Evolutionary conservation across 1,139 yeast genomes (phyloP), one percentile per base, ranked within the genome.

Genomic region (Saccharomycopsis hybrid): DNA sequence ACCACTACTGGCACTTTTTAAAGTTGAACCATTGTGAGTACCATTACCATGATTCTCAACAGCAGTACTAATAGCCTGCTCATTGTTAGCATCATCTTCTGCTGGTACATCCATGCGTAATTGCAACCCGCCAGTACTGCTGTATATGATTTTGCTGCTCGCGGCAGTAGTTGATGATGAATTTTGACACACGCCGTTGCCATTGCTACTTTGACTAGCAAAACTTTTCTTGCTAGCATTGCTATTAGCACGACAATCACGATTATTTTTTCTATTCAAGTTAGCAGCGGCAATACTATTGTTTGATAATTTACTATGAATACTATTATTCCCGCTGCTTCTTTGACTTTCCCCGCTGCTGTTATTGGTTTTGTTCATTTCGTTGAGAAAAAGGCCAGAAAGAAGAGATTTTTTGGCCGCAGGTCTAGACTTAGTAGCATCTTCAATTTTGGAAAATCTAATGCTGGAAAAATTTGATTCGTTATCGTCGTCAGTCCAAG

Each of bases 401-500:
- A 52, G 18, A 27, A 52, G 40, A 11, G 51, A 47, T 35, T 40
- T 47, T 30, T 52, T 52, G 4, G 45, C 41, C 5, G 44, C 13
- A 4, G 49, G 49, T n/a, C n/a, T n/a, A n/a, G n/a, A n/a, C 35
- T 47, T 30, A 24, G 24, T 4, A n/a, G 18, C 8, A 5, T 38
- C 38, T 18, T 46, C 39, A 29, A 18, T 27, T 39, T 47, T 47
- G 11, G 41, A 5, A 13, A 32, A 36, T 7, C 40, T 30, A 18
- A 30, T 30, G n/a, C 11, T 4, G 25, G 41, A 18, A 18, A 13
- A n/a, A 40, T 40, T 28, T 7, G 43, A 40, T 2, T 24, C 27
- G 13, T 38, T 50, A 32, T 49, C 54, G 33, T 52, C 55, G 28
- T 52, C 55, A 9, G 54, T 52, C 55, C 55, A 52, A 18, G 28